phyloP scores from a whole-genome alignment of 768 basidiomycete species.

The Botryobasidium botryosum region DNA sequence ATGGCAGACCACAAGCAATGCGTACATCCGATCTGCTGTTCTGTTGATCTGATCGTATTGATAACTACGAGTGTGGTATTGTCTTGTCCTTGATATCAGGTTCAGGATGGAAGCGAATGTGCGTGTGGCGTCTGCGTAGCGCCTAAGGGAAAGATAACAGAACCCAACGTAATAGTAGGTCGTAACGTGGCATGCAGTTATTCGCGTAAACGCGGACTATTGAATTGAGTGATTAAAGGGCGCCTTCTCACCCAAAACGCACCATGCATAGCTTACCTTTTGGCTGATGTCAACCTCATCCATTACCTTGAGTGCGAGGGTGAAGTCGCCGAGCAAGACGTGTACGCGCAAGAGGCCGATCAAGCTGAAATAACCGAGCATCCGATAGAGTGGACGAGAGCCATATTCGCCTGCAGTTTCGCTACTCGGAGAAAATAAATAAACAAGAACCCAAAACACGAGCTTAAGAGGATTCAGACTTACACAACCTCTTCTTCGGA shows the following conservation, averaged over 20 bases:
- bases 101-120: constrained; percentile 85
- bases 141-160: constrained; percentile 87
- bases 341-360: constrained; percentile 93
- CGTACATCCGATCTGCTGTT: constrained; percentile 96
- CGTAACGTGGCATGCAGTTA: constrained; percentile 92
- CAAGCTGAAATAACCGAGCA: constrained; percentile 93
- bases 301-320: constrained; percentile 87
- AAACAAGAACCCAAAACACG: neutral
- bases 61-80: constrained; percentile 91
- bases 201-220: constrained; percentile 74
- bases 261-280: constrained; percentile 35
- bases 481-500: constrained; percentile 70
- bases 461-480: too few relatives aligned
- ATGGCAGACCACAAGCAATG: constrained; percentile 84
- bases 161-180: constrained; percentile 94
- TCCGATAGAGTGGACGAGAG: constrained; percentile 72
- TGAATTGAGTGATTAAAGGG: neutral
- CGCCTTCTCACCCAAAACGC: too few relatives aligned
- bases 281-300: constrained; percentile 85
- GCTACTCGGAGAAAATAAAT: constrained; percentile 24
- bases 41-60: constrained; percentile 98
- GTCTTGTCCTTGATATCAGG: constrained; percentile 90
- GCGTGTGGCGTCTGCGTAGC: constrained; percentile 91
- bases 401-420: constrained; percentile 88
- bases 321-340: constrained; percentile 88